Conservation (phyloP, 2,329 filamentous ascomycete genomes). For the Botrytis elliptica region DNA sequence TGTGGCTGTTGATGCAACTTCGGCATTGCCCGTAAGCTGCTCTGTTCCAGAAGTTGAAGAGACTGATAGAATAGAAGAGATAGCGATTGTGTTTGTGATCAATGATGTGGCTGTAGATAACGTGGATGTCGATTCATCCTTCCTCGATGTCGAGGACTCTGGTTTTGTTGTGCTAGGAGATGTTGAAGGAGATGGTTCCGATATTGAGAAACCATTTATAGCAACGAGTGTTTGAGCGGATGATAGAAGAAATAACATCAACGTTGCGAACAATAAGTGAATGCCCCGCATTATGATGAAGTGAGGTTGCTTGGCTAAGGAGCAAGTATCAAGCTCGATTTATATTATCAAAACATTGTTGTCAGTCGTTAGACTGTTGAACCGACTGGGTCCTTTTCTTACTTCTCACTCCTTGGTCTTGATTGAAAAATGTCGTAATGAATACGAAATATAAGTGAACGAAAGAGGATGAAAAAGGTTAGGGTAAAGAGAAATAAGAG, state of each 20-base stretch:
- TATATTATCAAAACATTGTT: conserved; percentile 20
- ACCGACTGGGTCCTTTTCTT: conserved; percentile 18
- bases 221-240: conserved; percentile 19
- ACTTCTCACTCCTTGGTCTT: conserved; percentile 18
- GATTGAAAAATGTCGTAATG: conserved; percentile 35
- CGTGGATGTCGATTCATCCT: conserved; percentile 21
- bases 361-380: conserved; percentile 12
- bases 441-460: conserved; percentile 36
- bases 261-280: conserved; percentile 20
- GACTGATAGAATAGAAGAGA: conserved; percentile 25
- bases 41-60: conserved; percentile 14
- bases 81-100: conserved; percentile 27
- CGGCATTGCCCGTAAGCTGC: conserved; percentile 5
- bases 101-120: conserved; percentile 21
- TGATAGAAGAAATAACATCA: conserved; percentile 19
- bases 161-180: not conserved
- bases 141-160: conserved; percentile 5
- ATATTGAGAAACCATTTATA: conserved; percentile 12
- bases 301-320: conserved; percentile 16
- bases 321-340: conserved; percentile 16
- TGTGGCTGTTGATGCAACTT: conserved; percentile 16
- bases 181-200: not conserved
- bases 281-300: conserved; percentile 25
- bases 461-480: conserved; percentile 40
- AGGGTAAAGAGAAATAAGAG: conserved; percentile 43